phyloP scores from a whole-genome alignment of 1,139 yeast genomes.

The Geotrichum cucujoidarum region DNA sequence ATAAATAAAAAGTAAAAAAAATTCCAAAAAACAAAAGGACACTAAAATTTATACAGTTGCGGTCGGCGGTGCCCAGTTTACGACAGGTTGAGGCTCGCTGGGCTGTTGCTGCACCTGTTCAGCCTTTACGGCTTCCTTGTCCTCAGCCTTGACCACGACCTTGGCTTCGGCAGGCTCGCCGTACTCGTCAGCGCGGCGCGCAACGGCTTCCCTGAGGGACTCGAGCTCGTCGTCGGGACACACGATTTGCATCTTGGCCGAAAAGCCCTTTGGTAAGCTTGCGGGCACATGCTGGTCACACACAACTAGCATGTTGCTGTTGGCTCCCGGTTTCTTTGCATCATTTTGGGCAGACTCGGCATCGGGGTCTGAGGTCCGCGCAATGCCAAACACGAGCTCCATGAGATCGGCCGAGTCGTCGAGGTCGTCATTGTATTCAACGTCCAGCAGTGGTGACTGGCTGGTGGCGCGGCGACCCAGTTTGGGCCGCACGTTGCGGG shows the following conservation, averaged over 20 bases:
- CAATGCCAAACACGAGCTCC: slow-evolving; percentile 26
- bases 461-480: neutral
- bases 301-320: neutral
- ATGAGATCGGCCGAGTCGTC: slow-evolving; percentile 17
- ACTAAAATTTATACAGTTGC: neutral
- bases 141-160: too few relatives aligned
- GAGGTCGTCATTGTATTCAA: neutral
- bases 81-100: too few relatives aligned
- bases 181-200: neutral
- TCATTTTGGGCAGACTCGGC: neutral
- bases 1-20: neutral
- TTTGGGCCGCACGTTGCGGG: neutral
- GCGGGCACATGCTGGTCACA: slow-evolving; percentile 10
- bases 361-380: neutral
- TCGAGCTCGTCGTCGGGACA: slow-evolving; percentile 4
- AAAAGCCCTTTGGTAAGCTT: neutral
- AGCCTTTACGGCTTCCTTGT: too few relatives aligned
- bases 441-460: neutral
- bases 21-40: neutral
- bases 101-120: too few relatives aligned
- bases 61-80: neutral
- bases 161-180: neutral
- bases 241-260: neutral
- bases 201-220: neutral
- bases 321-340: neutral